Conservation (phyloP, 2,329 filamentous ascomycete genomes). For the Diaporthe ampelina region DNA sequence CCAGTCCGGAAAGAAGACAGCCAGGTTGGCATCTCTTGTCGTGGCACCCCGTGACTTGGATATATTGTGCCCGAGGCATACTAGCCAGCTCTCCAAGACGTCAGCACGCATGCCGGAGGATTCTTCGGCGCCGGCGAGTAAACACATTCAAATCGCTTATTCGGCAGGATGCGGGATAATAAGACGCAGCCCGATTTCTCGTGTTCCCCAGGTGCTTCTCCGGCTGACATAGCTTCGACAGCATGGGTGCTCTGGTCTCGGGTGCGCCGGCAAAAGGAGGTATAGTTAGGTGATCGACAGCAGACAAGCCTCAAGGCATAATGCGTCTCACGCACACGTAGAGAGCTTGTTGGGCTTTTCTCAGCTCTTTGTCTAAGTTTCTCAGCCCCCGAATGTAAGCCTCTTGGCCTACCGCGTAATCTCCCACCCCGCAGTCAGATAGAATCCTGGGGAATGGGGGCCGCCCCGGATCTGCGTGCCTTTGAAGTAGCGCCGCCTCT, state of each 20-base stretch:
- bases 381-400: not conserved
- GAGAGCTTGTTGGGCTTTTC: not conserved
- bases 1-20: constrained; percentile 12
- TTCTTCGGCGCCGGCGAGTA: not conserved
- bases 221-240: not conserved
- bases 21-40: constrained; percentile 21
- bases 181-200: not conserved
- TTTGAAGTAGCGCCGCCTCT: constrained; percentile 9
- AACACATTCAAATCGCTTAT: not conserved
- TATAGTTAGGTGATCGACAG: not conserved
- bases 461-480: not conserved
- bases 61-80: constrained; percentile 26
- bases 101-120: constrained; percentile 8
- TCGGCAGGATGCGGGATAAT: not conserved
- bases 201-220: not conserved
- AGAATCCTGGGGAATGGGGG: not conserved
- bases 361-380: not conserved
- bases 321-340: not conserved
- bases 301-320: not conserved
- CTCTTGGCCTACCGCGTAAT: constrained; percentile 14
- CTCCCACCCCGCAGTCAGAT: constrained; percentile 20
- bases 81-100: not conserved
- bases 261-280: not conserved
- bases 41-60: constrained; percentile 6
- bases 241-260: not conserved